These are phyloP conservation scores for Cryomyces minteri DNA, from an alignment of 495 filamentous ascomycete genomes.

Conservation along the genomic window DNA sequence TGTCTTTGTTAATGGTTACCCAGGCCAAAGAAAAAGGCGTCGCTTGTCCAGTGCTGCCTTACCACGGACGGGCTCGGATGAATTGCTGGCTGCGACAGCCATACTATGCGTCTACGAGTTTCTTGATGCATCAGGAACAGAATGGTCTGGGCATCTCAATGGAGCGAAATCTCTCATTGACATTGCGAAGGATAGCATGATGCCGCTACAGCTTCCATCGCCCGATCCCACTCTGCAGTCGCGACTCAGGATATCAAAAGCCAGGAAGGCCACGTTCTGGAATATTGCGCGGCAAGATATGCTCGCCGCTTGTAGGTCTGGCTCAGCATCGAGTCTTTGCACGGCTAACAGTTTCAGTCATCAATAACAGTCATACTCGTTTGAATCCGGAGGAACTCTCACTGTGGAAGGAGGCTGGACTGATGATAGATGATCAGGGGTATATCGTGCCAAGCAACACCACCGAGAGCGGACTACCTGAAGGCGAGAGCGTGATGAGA, in stretches of 20 bases:
- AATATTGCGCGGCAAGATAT: conserved; percentile 49
- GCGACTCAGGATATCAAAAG: conserved; percentile 24
- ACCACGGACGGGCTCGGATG: conserved; percentile 33
- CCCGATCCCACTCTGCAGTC: conserved; percentile 12
- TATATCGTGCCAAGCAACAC: conserved; percentile 35
- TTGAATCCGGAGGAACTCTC: conserved; percentile 40
- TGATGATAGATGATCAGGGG: conserved; percentile 35
- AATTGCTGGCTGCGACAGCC: conserved; percentile 41
- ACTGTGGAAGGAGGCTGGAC: conserved; percentile 42
- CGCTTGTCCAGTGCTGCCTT: conserved; percentile 23
- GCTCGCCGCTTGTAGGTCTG: conserved; percentile 38
- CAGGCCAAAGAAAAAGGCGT: conserved; percentile 15
- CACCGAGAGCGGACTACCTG: conserved; percentile 15
- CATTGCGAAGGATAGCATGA: conserved; percentile 44
- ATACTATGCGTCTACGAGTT: conserved; percentile 49
- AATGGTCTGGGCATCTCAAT: conserved; percentile 46
- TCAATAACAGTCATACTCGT: conserved; percentile 40
- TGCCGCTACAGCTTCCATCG: conserved; percentile 30
- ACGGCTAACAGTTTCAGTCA: conserved; percentile 23
- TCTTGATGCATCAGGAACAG: conserved; percentile 37
- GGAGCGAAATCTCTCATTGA: conserved; percentile 44
- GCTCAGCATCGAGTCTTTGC: neutral
- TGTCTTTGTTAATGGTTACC: too few relatives aligned
- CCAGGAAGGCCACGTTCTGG: conserved; percentile 42
- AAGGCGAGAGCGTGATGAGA: conserved; percentile 28